Percentiles rank a stretch among this genome's conserved stretches.
Evolutionary conservation across 805 yeast species (phyloP).

Genomic region (Starmerella geochares): DNA sequence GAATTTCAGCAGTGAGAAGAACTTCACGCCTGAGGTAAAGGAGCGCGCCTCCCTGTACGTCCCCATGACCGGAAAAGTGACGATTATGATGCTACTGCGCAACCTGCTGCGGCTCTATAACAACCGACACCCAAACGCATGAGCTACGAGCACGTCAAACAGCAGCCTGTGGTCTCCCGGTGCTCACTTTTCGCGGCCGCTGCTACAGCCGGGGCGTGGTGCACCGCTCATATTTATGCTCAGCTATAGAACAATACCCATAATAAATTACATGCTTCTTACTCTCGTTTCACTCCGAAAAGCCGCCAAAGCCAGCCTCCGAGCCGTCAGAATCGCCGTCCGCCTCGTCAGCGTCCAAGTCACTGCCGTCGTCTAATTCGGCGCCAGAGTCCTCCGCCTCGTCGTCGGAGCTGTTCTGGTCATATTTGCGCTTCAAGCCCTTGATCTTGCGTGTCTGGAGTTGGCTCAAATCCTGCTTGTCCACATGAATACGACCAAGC

Average conservation of each 20-base stretch:
- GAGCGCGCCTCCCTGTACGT: conserved; percentile 82
- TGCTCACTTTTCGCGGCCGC: no score
- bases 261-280: conserved; percentile 1
- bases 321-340: conserved; percentile 34
- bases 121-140: conserved; percentile 35
- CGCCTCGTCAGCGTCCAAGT: conserved; percentile 6
- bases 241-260: not conserved
- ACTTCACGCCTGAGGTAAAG: conserved; percentile 71
- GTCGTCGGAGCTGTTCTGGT: conserved; percentile 54
- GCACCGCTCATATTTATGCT: not conserved
- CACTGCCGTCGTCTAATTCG: conserved; percentile 13
- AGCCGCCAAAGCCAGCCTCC: conserved; percentile 23
- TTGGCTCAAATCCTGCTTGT: conserved; percentile 81
- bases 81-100: conserved; percentile 87
- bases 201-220: no score
- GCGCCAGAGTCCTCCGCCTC: conserved; percentile 33
- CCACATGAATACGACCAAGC: conserved; percentile 91
- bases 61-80: conserved; percentile 92
- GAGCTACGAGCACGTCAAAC: no score
- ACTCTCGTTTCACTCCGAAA: conserved; percentile 14
- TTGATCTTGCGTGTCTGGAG: conserved; percentile 97
- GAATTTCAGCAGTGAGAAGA: conserved; percentile 81
- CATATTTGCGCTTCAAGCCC: conserved; percentile 81
- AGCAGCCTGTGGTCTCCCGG: no score
- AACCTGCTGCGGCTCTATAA: conserved; percentile 73